These are phyloP conservation scores for Pseudevernia furfuracea DNA, from an alignment of 495 filamentous ascomycete genomes.

Conservation along the genomic window DNA sequence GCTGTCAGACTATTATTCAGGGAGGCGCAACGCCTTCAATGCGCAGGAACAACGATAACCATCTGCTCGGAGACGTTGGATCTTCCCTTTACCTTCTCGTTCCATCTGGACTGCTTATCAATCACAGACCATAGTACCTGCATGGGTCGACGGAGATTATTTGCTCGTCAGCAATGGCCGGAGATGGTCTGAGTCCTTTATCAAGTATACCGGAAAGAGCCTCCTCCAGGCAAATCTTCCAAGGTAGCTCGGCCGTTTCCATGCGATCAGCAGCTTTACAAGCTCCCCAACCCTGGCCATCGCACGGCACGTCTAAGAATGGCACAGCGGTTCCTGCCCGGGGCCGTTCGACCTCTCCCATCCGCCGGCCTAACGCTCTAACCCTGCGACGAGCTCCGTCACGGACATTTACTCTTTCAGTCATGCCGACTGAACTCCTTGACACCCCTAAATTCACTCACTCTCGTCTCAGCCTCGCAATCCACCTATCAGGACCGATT, in stretches of 20 bases:
- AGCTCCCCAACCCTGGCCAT: constrained; percentile 7
- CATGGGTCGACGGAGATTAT: constrained; percentile 4
- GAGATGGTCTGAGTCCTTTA: constrained; percentile 8
- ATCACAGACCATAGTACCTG: neutral
- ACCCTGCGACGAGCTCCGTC: constrained; percentile 22
- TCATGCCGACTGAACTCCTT: constrained; percentile 33
- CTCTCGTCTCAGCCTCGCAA: constrained; percentile 30
- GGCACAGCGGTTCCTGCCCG: constrained; percentile 18
- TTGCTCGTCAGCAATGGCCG: constrained; percentile 10
- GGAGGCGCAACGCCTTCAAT: neutral
- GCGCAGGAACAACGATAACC: constrained; percentile 3
- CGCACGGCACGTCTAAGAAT: neutral
- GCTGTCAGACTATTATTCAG: neutral
- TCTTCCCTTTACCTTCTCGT: neutral
- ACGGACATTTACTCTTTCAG: constrained; percentile 37
- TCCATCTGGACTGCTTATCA: neutral
- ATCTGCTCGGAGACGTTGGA: neutral
- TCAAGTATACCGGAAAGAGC: constrained; percentile 23
- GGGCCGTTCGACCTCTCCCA: constrained; percentile 25
- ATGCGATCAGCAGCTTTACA: constrained; percentile 1
- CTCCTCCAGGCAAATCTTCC: constrained; percentile 18
- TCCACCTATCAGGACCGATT: constrained; percentile 32
- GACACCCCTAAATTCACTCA: constrained; percentile 33
- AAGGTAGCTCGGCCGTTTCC: constrained; percentile 8
- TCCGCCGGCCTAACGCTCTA: constrained; percentile 16